phyloP scores from a whole-genome alignment of 805 yeast genomes.

The Starmerella cellae region DNA sequence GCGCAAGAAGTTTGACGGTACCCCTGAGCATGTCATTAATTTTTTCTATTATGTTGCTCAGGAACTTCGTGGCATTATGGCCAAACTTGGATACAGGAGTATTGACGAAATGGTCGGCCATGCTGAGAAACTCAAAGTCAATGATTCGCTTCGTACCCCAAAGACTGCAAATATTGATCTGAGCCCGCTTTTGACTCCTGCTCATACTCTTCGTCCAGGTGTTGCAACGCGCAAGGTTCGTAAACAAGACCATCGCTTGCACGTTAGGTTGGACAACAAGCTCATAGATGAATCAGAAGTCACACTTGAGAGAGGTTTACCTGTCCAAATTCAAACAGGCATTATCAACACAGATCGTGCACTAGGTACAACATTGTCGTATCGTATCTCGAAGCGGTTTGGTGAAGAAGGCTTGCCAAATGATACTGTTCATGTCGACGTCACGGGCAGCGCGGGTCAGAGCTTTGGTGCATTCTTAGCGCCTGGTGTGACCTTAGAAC shows the following conservation, averaged over 20 bases:
- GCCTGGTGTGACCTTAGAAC: conserved; percentile 84
- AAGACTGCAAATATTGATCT: conserved; percentile 86
- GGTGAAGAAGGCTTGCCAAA: conserved; percentile 92
- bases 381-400: conserved; percentile 81
- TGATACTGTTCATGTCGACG: conserved; percentile 87
- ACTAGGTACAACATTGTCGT: conserved; percentile 85
- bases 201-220: conserved; percentile 91
- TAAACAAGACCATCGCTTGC: conserved; percentile 88
- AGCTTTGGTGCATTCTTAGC: conserved; percentile 97
- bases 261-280: conserved; percentile 88
- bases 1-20: conserved; percentile 83
- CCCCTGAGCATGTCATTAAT: conserved; percentile 96
- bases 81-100: conserved; percentile 86
- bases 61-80: conserved; percentile 87
- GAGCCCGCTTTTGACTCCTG: conserved; percentile 91
- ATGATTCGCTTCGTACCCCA: conserved; percentile 73
- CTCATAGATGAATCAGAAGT: conserved; percentile 90
- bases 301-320: conserved; percentile 91
- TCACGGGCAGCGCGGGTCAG: conserved; percentile 92
- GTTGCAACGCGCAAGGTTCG: conserved; percentile 86
- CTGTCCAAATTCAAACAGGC: conserved; percentile 84
- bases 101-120: conserved; percentile 97
- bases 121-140: conserved; percentile 75
- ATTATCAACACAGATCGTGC: conserved; percentile 95
- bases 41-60: conserved; percentile 90